These are phyloP conservation scores for Sindora glabra DNA, from an alignment of 306 rosid genomes.

Conservation along the genomic window DNA sequence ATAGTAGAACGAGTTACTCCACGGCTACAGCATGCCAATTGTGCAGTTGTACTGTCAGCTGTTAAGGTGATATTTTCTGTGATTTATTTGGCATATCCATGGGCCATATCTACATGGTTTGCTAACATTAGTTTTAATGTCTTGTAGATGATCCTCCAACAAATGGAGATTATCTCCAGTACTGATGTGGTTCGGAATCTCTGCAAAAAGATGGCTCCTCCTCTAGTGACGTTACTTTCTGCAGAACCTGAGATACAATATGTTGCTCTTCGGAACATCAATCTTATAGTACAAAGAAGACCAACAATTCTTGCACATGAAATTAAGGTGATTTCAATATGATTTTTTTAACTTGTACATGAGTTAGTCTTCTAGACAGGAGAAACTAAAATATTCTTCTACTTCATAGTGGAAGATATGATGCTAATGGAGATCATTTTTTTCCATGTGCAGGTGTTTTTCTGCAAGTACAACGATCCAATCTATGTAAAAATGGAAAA, in stretches of 20 bases:
- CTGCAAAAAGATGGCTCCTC: constrained; percentile 99
- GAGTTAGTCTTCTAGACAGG: not conserved
- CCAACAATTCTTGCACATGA: constrained; percentile 99
- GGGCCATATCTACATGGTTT: not conserved
- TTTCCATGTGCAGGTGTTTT: constrained; percentile 66
- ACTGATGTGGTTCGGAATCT: constrained; percentile 97
- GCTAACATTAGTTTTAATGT: constrained; percentile 14
- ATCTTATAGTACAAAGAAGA: constrained; percentile 96
- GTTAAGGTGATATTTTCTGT: constrained; percentile 59
- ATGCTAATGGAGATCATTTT: constrained; percentile 13
- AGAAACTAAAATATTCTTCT: not conserved
- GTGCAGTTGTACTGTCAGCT: constrained; percentile 98
- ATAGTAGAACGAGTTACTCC: constrained; percentile 99
- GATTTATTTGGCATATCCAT: constrained; percentile 9
- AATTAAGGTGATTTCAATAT: constrained; percentile 67
- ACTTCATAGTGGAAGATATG: not conserved
- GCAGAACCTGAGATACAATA: constrained; percentile 99
- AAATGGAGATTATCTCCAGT: constrained; percentile 97
- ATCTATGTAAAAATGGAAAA: constrained; percentile 98
- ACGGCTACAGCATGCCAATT: constrained; percentile 93
- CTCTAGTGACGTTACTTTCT: constrained; percentile 93
- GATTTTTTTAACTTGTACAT: constrained; percentile 5
- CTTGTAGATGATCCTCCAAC: constrained; percentile 96
- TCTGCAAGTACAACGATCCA: constrained; percentile 99
- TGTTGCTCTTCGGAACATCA: constrained; percentile 94